Conservation (phyloP, 208 protist genomes). For the Crithidia expoeki region DNA sequence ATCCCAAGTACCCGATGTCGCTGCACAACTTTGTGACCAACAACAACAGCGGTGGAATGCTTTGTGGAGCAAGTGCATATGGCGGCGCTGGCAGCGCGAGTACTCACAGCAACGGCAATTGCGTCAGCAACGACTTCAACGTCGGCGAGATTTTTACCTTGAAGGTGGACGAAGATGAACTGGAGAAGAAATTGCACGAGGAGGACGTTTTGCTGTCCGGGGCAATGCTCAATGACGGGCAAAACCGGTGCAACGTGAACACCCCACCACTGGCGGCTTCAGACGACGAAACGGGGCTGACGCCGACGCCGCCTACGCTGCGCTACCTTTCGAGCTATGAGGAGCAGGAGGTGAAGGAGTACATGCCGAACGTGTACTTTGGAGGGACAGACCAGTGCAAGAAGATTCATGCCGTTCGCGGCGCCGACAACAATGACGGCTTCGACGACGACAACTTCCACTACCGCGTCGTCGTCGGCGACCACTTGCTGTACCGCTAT, state of each 20-base stretch:
- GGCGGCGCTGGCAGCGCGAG: not conserved
- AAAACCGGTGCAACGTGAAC: constrained; percentile 32
- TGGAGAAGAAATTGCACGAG: constrained; percentile 9
- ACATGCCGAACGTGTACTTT: constrained; percentile 73
- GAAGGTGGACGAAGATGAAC: constrained; percentile 19
- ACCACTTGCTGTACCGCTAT: constrained; percentile 95
- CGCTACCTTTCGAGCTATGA: constrained; percentile 67
- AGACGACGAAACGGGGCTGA: constrained; percentile 21
- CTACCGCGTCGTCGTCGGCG: constrained; percentile 88
- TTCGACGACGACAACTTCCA: constrained; percentile 95
- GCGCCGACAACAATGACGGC: constrained; percentile 72
- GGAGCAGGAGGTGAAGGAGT: constrained; percentile 64
- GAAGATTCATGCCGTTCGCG: constrained; percentile 61
- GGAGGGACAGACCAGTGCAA: constrained; percentile 49
- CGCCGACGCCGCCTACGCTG: constrained; percentile 30
- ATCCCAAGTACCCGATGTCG: constrained; percentile 17
- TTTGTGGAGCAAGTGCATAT: not conserved
- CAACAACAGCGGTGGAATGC: not conserved
- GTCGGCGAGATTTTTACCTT: constrained; percentile 20
- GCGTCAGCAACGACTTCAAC: constrained; percentile 19
- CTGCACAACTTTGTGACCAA: not conserved
- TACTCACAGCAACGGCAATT: constrained; percentile 7
- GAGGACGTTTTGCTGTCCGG: constrained; percentile 4
- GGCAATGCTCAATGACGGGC: not conserved
- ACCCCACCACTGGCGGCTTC: constrained; percentile 12